Conservation (phyloP, 2,329 filamentous ascomycete species). For the Fonsecaea pugnacius region DNA sequence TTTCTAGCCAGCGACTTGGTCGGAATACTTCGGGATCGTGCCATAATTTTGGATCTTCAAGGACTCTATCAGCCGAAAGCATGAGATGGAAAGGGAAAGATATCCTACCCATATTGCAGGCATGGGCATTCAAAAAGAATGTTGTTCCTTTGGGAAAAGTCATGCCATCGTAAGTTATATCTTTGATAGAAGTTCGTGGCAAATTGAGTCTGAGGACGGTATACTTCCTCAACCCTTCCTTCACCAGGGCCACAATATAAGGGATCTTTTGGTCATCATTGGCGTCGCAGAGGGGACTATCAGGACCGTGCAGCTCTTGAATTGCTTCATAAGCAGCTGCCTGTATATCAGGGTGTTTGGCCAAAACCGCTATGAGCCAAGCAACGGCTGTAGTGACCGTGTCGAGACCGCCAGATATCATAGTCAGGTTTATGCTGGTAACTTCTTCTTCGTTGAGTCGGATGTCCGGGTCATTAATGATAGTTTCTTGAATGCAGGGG, state of each 20-base stretch:
- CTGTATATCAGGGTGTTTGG: constrained; percentile 65
- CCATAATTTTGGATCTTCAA: constrained; percentile 56
- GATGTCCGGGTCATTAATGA: constrained; percentile 66
- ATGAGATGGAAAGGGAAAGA: not conserved
- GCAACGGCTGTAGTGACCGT: constrained; percentile 68
- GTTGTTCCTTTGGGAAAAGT: constrained; percentile 66
- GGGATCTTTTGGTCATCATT: constrained; percentile 67
- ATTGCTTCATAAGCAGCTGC: constrained; percentile 63
- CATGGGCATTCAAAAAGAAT: constrained; percentile 69
- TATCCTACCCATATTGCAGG: constrained; percentile 63
- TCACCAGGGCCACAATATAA: constrained; percentile 67
- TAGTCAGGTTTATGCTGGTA: constrained; percentile 68
- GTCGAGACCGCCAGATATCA: constrained; percentile 69
- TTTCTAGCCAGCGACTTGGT: constrained; percentile 66
- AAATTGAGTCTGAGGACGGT: constrained; percentile 67
- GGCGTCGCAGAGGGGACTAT: constrained; percentile 60
- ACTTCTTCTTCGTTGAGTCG: constrained; percentile 66
- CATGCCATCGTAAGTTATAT: constrained; percentile 62
- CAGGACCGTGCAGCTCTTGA: constrained; percentile 55
- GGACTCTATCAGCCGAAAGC: not conserved
- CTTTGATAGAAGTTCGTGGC: constrained; percentile 64
- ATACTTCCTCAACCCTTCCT: constrained; percentile 66
- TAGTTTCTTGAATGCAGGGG: constrained; percentile 69
- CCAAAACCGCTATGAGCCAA: constrained; percentile 66
- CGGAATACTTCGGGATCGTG: constrained; percentile 62